A percentile compares a stretch with the other conserved stretches of the same genome.
These are phyloP conservation scores for Trametes pubescens DNA, from an alignment of 1,284 basidiomycete genomes.

Conservation along the genomic window DNA sequence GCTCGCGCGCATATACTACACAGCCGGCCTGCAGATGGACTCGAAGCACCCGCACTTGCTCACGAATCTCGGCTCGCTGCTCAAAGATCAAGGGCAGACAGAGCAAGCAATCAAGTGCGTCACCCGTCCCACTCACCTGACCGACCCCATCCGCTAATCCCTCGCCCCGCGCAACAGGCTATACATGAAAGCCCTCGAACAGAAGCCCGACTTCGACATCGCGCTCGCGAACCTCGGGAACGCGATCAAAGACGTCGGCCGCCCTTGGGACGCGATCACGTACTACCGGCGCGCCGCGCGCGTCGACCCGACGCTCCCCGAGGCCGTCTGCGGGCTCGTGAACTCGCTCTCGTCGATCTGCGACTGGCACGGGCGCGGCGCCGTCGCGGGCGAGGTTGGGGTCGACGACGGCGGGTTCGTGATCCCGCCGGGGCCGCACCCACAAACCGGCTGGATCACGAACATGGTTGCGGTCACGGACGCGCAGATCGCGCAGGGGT, in stretches of 20 bases:
- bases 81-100: constrained; percentile 65
- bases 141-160: not conserved
- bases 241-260: constrained; percentile 60
- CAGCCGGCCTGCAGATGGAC: constrained; percentile 61
- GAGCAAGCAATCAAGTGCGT: constrained; percentile 59
- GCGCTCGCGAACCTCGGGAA: constrained; percentile 71
- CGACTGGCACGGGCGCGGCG: constrained; percentile 61
- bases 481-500: constrained; percentile 54
- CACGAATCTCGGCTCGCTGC: constrained; percentile 66
- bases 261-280: constrained; percentile 58
- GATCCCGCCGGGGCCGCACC: constrained; percentile 27
- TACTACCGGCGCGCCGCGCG: constrained; percentile 63
- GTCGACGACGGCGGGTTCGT: constrained; percentile 37
- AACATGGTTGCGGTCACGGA: constrained; percentile 55
- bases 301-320: constrained; percentile 61
- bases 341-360: constrained; percentile 63
- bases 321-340: constrained; percentile 64
- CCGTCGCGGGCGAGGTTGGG: constrained; percentile 31
- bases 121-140: constrained; percentile 5
- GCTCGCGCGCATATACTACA: constrained; percentile 64
- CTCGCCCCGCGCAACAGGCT: constrained; percentile 38
- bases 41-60: constrained; percentile 64
- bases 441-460: constrained; percentile 52
- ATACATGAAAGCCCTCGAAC: constrained; percentile 58
- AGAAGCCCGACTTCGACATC: constrained; percentile 66